A percentile compares a stretch with the other conserved stretches of the same genome.
Conservation (phyloP, 2,329 filamentous ascomycete genomes). For the Ascochyta koolunga region DNA sequence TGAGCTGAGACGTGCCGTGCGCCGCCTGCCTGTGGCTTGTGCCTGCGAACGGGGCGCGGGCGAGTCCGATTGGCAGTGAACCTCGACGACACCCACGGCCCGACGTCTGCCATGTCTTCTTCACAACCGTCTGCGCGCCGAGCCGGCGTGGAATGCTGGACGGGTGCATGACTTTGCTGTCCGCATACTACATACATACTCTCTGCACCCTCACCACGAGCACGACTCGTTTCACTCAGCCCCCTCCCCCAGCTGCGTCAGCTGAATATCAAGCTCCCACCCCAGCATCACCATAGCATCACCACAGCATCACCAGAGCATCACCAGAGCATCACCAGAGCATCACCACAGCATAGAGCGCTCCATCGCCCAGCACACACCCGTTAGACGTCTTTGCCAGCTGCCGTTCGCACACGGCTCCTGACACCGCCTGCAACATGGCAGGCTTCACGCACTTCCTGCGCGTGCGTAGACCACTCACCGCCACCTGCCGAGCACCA, state of each 20-base stretch:
- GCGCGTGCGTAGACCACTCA: conserved; percentile 33
- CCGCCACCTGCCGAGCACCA: not conserved
- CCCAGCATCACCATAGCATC: too few species aligned
- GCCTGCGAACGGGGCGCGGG: conserved; percentile 1
- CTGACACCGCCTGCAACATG: conserved; percentile 31
- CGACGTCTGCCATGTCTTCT: not conserved
- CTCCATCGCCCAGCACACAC: not conserved
- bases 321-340: too few species aligned
- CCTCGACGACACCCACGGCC: not conserved
- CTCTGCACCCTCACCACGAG: not conserved
- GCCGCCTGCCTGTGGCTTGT: conserved; percentile 4
- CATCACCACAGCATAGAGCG: too few species aligned
- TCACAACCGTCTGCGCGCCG: not conserved
- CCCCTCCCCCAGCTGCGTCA: not conserved
- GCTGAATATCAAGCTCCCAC: too few species aligned
- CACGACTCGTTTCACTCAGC: not conserved
- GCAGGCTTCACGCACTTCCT: conserved; percentile 43
- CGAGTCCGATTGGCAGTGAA: conserved; percentile 10
- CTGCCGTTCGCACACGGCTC: too few species aligned
- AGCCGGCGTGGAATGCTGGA: not conserved
- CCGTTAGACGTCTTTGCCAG: not conserved
- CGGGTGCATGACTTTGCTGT: not conserved
- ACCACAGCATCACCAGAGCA: too few species aligned
- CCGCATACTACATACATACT: not conserved
- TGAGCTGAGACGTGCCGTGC: conserved; percentile 9